Percentiles rank a stretch among this genome's conserved stretches.
These are phyloP conservation scores for Fusarium sp. DNA, from an alignment of 2,329 filamentous ascomycete genomes.

Conservation along the genomic window DNA sequence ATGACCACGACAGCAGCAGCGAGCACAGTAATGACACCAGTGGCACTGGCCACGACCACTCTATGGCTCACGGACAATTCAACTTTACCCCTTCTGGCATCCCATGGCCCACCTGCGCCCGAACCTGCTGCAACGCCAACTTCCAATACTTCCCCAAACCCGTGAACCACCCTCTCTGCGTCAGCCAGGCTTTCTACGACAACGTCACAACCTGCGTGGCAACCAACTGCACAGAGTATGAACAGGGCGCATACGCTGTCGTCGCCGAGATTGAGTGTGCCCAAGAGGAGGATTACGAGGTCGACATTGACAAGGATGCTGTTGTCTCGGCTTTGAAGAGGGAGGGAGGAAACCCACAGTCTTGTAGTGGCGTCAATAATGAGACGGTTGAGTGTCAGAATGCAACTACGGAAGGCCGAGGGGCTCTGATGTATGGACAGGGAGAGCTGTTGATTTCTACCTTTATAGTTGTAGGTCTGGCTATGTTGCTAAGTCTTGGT, in stretches of 20 bases:
- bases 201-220: not conserved
- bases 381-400: not conserved
- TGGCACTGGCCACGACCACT: not conserved
- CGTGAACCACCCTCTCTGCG: not conserved
- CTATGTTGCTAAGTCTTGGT: not conserved
- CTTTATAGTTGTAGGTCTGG: not conserved
- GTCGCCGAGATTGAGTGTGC: not conserved
- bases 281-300: not conserved
- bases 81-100: not conserved
- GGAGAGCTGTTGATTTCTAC: not conserved
- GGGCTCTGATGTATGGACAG: not conserved
- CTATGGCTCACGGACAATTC: not conserved
- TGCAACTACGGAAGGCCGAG: not conserved
- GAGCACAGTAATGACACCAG: not conserved
- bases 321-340: not conserved
- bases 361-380: not conserved
- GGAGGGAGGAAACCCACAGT: not conserved
- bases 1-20: not conserved
- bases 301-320: not conserved
- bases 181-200: not conserved
- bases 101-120: not conserved
- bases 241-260: not conserved
- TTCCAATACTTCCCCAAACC: not conserved
- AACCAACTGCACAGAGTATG: not conserved
- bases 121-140: not conserved